Evolutionary conservation across 2,329 filamentous ascomycete genomes (phyloP).

Genomic region (Aspergillus sp.): DNA sequence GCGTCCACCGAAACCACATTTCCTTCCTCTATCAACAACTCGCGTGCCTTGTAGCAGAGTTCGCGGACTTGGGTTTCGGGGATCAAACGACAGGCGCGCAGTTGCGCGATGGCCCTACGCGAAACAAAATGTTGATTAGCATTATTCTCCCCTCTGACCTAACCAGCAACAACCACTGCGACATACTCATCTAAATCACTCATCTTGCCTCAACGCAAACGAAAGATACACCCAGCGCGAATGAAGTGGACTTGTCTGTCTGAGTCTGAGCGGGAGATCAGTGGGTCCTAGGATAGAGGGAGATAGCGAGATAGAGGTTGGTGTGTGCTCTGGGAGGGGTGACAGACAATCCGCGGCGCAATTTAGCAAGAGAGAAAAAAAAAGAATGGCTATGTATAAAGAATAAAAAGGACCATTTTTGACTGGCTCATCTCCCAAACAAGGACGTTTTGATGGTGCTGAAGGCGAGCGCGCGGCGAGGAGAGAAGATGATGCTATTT

Average conservation of each 20-base stretch:
- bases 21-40: constrained; percentile 92
- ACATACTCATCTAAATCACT: constrained; percentile 86
- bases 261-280: constrained; percentile 3
- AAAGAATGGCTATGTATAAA: constrained; percentile 13
- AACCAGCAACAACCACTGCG: constrained; percentile 2
- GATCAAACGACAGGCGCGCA: constrained; percentile 92
- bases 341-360: background rate
- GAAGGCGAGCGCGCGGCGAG: constrained; percentile 2
- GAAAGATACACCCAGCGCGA: background rate
- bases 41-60: constrained; percentile 92
- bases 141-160: constrained; percentile 1
- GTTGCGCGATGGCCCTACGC: constrained; percentile 78
- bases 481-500: constrained; percentile 3
- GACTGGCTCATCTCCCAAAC: constrained; percentile 1
- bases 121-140: constrained; percentile 11
- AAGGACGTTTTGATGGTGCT: background rate
- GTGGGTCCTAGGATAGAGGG: constrained; percentile 11
- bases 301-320: constrained; percentile 2
- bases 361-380: background rate
- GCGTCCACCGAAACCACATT: constrained; percentile 94
- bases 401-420: constrained; percentile 14
- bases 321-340: background rate
- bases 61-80: constrained; percentile 92
- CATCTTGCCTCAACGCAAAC: constrained; percentile 46
- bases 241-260: constrained; percentile 1